These are phyloP conservation scores for Nicotiana undulata DNA, from an alignment of 257 asterid species.

Conservation along the genomic window DNA sequence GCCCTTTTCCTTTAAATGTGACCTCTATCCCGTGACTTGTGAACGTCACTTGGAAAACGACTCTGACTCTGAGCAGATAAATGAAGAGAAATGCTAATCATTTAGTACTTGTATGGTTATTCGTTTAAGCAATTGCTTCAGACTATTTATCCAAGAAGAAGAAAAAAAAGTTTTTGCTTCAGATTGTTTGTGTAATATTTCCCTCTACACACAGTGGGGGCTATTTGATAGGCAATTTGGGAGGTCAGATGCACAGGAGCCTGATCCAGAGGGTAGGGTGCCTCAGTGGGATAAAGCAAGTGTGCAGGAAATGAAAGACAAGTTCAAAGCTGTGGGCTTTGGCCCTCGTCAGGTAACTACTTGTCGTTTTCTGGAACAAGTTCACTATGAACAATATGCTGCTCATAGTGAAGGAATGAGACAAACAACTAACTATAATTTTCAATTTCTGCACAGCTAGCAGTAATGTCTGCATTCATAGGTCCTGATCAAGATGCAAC, in stretches of 20 bases:
- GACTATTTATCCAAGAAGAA: background rate
- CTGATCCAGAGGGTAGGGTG: conserved; percentile 95
- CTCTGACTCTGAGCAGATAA: background rate
- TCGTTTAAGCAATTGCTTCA: background rate
- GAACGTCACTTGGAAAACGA: background rate
- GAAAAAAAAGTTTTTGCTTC: background rate
- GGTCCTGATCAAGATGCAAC: conserved; percentile 92
- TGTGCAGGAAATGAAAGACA: conserved; percentile 76
- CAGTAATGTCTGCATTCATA: conserved; percentile 90
- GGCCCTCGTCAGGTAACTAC: conserved; percentile 85
- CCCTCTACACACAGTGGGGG: conserved; percentile 57
- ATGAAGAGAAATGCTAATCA: background rate
- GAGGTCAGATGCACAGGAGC: conserved; percentile 63
- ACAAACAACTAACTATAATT: background rate
- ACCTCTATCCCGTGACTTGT: background rate
- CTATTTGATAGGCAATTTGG: conserved; percentile 80
- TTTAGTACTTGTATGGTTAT: background rate
- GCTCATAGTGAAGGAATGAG: background rate
- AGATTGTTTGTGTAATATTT: background rate
- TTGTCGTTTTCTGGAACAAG: too few species aligned
- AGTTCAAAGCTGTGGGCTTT: conserved; percentile 61
- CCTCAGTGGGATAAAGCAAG: conserved; percentile 73
- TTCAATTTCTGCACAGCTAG: conserved; percentile 40
- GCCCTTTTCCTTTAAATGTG: too few species aligned
- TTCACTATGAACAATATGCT: too few species aligned